A percentile compares a stretch with the other conserved stretches of the same genome.
Conservation (phyloP, 805 yeast genomes). For the Pichia cephalocereana region DNA sequence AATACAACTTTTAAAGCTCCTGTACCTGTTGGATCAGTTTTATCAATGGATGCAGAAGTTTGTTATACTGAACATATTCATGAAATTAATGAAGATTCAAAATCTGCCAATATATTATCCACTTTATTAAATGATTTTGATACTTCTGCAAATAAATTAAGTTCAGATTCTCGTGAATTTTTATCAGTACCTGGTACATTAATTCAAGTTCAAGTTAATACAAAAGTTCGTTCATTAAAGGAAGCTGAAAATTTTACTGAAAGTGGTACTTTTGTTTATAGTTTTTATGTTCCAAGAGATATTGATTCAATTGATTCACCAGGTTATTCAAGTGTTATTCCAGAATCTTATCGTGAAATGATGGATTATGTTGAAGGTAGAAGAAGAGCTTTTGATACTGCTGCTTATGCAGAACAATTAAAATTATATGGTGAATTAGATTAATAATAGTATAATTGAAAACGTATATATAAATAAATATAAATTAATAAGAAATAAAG, state of each 20-base stretch:
- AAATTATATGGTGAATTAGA: slow-evolving; percentile 20
- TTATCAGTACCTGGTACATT: slow-evolving; percentile 75
- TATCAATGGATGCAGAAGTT: slow-evolving; percentile 72
- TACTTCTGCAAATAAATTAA: slow-evolving; percentile 47
- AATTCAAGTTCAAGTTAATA: slow-evolving; percentile 83
- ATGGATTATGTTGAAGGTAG: slow-evolving; percentile 85
- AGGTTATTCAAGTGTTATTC: slow-evolving; percentile 70
- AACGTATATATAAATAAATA: no score
- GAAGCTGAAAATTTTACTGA: slow-evolving; percentile 50
- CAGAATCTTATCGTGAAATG: slow-evolving; percentile 86
- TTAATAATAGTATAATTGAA: not conserved
- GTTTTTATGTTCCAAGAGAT: slow-evolving; percentile 74
- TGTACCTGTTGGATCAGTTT: slow-evolving; percentile 90
- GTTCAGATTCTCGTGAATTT: slow-evolving; percentile 46
- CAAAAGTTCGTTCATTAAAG: slow-evolving; percentile 56
- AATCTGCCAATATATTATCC: slow-evolving; percentile 18
- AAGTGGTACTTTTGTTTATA: slow-evolving; percentile 82
- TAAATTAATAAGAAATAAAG: no score
- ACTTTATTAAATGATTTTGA: slow-evolving; percentile 37
- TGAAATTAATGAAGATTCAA: slow-evolving; percentile 20
- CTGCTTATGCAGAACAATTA: slow-evolving; percentile 47
- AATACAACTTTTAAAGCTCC: slow-evolving; percentile 90
- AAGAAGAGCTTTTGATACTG: slow-evolving; percentile 81
- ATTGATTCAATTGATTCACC: slow-evolving; percentile 33
- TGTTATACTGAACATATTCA: slow-evolving; percentile 80